Conservation (phyloP, 371 early-diverging fungal genomes). For the Mucor ambiguus region DNA sequence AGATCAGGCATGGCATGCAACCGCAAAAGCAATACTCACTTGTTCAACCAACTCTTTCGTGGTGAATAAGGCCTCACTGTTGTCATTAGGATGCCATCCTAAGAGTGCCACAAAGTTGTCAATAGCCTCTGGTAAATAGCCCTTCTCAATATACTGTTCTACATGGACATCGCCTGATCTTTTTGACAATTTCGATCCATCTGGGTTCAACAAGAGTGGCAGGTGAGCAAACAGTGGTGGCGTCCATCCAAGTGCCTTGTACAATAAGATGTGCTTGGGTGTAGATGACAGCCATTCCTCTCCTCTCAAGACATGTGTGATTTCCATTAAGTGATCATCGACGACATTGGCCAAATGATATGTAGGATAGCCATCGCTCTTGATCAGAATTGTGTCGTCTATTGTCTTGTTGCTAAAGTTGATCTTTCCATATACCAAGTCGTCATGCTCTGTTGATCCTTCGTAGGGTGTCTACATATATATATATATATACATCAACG, state of each 20-base stretch:
- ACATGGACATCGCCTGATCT: conserved; percentile 81
- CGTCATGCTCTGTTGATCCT: conserved; percentile 65
- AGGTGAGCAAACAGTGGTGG: conserved; percentile 85
- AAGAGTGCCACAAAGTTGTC: conserved; percentile 88
- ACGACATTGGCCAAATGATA: conserved; percentile 97
- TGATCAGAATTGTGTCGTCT: conserved; percentile 91
- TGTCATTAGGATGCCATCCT: conserved; percentile 77
- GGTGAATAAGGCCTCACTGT: conserved; percentile 36
- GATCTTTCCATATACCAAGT: conserved; percentile 78
- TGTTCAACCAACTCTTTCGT: conserved; percentile 68
- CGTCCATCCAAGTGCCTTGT: conserved; percentile 81
- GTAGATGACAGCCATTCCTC: conserved; percentile 96
- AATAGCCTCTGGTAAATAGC: conserved; percentile 87
- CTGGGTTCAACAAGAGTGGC: conserved; percentile 84
- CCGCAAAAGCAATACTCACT: conserved; percentile 40
- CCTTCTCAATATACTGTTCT: conserved; percentile 69
- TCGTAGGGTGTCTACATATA: conserved; percentile 54
- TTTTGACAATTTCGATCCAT: conserved; percentile 88
- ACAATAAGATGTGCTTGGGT: conserved; percentile 88
- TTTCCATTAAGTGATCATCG: conserved; percentile 90
- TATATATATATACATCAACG: not conserved
- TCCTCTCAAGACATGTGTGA: conserved; percentile 92
- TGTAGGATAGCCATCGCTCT: conserved; percentile 92
- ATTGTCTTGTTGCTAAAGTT: conserved; percentile 69
- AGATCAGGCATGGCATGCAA: not conserved